These are phyloP conservation scores for Phaeosphaeria sp. DNA, from an alignment of 2,329 filamentous ascomycete genomes.

Conservation along the genomic window DNA sequence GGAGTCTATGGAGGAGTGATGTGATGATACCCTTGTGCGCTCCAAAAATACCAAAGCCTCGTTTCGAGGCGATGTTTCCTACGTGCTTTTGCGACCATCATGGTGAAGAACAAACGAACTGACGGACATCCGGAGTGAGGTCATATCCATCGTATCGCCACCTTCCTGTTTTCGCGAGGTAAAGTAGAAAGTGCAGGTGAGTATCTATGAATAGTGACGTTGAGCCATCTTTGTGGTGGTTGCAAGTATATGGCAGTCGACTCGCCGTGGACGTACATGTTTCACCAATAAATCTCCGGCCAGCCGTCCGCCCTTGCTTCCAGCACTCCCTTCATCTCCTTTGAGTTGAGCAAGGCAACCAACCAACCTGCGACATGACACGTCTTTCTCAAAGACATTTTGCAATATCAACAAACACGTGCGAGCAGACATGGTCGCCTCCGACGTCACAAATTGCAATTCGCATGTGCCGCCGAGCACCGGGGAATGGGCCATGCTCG, in stretches of 20 bases:
- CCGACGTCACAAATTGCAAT: neutral
- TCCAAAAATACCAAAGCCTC: neutral
- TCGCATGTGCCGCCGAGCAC: neutral
- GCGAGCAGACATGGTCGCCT: neutral
- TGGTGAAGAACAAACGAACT: neutral
- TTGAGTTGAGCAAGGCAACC: constrained; percentile 6
- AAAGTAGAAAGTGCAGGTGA: neutral
- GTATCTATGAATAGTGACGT: neutral
- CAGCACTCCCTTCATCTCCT: constrained; percentile 21
- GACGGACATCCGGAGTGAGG: neutral
- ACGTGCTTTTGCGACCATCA: neutral
- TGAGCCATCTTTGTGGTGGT: neutral
- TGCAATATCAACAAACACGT: neutral
- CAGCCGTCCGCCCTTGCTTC: constrained; percentile 10
- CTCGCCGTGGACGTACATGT: constrained; percentile 6
- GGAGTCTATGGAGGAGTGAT: constrained; percentile 53
- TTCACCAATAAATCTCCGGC: constrained; percentile 21
- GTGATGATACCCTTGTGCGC: constrained; percentile 22
- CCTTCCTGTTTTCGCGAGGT: neutral
- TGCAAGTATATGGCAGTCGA: neutral
- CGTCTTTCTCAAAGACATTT: neutral
- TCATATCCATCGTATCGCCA: neutral
- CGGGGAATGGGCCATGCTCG: neutral
- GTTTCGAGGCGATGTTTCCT: neutral
- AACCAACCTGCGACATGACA: constrained; percentile 6